phyloP scores from a whole-genome alignment of 768 basidiomycete species.

The Serpula lacrymans region DNA sequence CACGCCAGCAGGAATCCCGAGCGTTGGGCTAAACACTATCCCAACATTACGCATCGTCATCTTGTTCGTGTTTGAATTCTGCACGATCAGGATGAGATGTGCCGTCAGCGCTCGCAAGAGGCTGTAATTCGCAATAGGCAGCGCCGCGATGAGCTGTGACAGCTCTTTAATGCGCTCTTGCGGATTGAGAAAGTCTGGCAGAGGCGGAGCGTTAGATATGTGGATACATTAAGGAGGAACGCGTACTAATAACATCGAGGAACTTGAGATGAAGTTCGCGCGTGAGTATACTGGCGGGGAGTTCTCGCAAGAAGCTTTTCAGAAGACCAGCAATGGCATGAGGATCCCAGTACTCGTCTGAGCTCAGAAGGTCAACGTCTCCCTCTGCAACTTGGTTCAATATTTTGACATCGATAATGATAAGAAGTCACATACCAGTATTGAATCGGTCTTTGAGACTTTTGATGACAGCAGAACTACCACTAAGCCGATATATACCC shows the following conservation, averaged over 20 bases:
- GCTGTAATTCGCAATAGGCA: conserved; percentile 92
- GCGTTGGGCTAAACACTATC: conserved; percentile 96
- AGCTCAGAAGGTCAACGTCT: conserved; percentile 85
- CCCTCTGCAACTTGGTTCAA: conserved; percentile 60
- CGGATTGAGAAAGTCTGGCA: conserved; percentile 80
- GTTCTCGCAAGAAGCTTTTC: conserved; percentile 89
- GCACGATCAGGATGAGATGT: conserved; percentile 92
- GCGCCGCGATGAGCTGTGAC: conserved; percentile 75
- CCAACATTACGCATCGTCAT: conserved; percentile 99
- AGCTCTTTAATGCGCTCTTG: conserved; percentile 88
- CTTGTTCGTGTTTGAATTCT: conserved; percentile 87
- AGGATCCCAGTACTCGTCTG: conserved; percentile 95
- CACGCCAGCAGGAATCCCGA: conserved; percentile 96
- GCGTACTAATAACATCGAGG: conserved; percentile 87
- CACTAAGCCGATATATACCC: conserved; percentile 94
- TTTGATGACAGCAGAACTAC: conserved; percentile 94
- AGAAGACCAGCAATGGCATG: conserved; percentile 95
- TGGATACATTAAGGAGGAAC: conserved; percentile 11
- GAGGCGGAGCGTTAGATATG: conserved; percentile 12
- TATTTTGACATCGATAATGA: conserved; percentile 8
- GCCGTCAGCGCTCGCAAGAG: conserved; percentile 91
- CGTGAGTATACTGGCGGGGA: conserved; percentile 91
- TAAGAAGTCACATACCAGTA: conserved; percentile 49
- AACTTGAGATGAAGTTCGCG: conserved; percentile 89
- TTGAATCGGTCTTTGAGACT: conserved; percentile 92